Evolutionary conservation across 768 basidiomycete genomes (phyloP).

Genomic region (Termitomyces sp.): DNA sequence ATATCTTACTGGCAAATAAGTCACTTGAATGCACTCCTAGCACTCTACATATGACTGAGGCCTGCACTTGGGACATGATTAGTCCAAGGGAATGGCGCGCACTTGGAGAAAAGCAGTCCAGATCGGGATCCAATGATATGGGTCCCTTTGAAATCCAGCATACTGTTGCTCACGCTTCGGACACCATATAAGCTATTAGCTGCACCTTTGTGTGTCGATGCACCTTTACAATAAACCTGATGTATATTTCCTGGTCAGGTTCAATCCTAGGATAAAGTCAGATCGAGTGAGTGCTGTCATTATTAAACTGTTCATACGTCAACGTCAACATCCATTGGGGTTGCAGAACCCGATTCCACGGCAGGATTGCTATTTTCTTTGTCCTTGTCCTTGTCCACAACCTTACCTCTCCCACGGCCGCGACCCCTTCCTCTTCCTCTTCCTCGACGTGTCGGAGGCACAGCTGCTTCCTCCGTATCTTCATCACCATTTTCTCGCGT

Average conservation of each 20-base stretch:
- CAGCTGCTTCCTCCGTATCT: constrained; percentile 25
- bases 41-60: background rate
- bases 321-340: constrained; percentile 13
- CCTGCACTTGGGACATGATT: background rate
- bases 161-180: background rate
- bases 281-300: background rate
- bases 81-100: background rate
- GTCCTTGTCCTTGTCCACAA: constrained; percentile 21
- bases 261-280: background rate
- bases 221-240: background rate
- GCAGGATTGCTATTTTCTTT: constrained; percentile 24
- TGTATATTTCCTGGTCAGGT: background rate
- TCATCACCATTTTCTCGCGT: constrained; percentile 30
- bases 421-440: constrained; percentile 24
- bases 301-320: background rate
- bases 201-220: background rate
- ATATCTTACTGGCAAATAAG: background rate
- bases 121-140: background rate
- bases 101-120: background rate
- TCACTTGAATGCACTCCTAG: background rate
- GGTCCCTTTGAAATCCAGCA: background rate
- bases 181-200: background rate
- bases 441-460: constrained; percentile 26
- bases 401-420: constrained; percentile 25
- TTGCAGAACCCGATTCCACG: constrained; percentile 8